Evolutionary conservation across 192 early-diverging fungal species (phyloP).

Genomic region (Podila horticola): DNA sequence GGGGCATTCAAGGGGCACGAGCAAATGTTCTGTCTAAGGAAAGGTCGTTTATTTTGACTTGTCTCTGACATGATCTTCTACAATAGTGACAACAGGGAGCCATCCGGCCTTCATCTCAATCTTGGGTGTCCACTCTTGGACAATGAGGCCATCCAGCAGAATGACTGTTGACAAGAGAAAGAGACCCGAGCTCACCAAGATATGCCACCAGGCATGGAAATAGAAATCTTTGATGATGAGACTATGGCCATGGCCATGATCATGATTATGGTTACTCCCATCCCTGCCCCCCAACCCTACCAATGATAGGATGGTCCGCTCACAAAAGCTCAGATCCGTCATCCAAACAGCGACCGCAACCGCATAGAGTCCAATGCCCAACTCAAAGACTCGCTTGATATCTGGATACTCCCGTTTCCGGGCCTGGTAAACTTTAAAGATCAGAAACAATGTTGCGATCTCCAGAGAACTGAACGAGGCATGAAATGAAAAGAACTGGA

Average conservation of each 20-base stretch:
- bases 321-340: slow-evolving; percentile 50
- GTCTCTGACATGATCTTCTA: neutral
- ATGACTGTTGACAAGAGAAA: slow-evolving; percentile 66
- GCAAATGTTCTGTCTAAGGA: neutral
- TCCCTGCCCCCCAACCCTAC: neutral
- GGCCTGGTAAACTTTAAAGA: slow-evolving; percentile 32
- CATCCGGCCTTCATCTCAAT: slow-evolving; percentile 31
- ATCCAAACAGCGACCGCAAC: slow-evolving; percentile 38
- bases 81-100: slow-evolving; percentile 28
- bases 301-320: slow-evolving; percentile 12
- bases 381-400: slow-evolving; percentile 43
- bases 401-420: slow-evolving; percentile 33
- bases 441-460: slow-evolving; percentile 20
- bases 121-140: slow-evolving; percentile 36
- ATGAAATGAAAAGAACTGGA: slow-evolving; percentile 43
- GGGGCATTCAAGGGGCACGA: too few species aligned
- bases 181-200: slow-evolving; percentile 65
- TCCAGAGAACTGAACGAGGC: slow-evolving; percentile 37
- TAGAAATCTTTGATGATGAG: slow-evolving; percentile 55
- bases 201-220: slow-evolving; percentile 75
- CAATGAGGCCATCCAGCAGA: slow-evolving; percentile 51
- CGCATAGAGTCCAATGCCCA: slow-evolving; percentile 27
- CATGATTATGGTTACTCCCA: slow-evolving; percentile 30
- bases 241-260: slow-evolving; percentile 30
- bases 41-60: neutral